Base-by-base conservation (phyloP, 1,284 basidiomycete genomes). In the Vanrija pseudolonga region DNA sequence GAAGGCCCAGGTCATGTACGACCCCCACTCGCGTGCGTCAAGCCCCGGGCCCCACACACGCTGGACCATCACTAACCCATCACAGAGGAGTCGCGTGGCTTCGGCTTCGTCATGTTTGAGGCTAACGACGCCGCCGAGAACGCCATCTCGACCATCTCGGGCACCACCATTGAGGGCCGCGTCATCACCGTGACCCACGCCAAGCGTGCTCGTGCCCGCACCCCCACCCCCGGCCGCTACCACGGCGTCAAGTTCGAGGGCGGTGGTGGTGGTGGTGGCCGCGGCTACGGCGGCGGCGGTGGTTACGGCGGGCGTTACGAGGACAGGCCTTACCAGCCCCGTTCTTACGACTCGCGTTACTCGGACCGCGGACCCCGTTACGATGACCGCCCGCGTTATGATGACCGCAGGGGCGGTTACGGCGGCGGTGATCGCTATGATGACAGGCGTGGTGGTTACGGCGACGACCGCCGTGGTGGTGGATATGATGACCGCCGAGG, bases 61-160 rank as follows among this genome's bases (percentile, higher is more conserved):
- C n/a, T 17, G 15, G n/a, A 22, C 14, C 9, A 17, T 12, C 42
- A 24, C 42, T 43, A 38, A 38, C 9, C 14, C 14, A 6, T 5
- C 3, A 32, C 39, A 74, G 72, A 68, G 67, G 94, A 97, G 71
- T 93, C 92, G 52, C 90, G 95, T 69, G 95, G 94, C 38, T 98
- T 98, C 67, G 95, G 91, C 43, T 98, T 98, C 76, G 95, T 98
- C 69, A 97, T 92, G 53, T 94, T 95, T 86, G 89, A 91, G 72
- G 82, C 83, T 37, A 74, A 69, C 41, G 90, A 91, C 64, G 93
- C 96, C 68, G 95, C 94, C 6, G 89, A 94, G 51, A 88, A 88
- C 47, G 91, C 89, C 48, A 86, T 97, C 64, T 83, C 87, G 32
- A 87, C 85, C 9, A 79, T 97, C 63, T 88, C 91, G 73, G 83